Base-by-base conservation (phyloP, 2,329 filamentous ascomycete species). In the Leptosphaerulina australis region DNA sequence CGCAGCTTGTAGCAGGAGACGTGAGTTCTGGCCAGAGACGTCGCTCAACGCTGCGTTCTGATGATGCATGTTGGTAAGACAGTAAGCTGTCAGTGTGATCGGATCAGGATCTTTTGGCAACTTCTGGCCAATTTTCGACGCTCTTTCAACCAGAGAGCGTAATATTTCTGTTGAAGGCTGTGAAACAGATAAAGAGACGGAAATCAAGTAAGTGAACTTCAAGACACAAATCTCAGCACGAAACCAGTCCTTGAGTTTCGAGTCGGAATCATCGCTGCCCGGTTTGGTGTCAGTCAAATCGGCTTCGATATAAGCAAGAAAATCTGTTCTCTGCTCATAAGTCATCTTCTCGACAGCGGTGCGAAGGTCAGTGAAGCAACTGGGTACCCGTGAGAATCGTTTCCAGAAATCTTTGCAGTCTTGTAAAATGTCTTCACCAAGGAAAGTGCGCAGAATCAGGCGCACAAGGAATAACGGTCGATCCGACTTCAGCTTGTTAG, bases 311-410 rank as follows among this genome's bases (percentile, higher is more conserved):
- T 53, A 34, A 4, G 9, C 17, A 3, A 56, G 55, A 51, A 70
- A 63, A 1, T 53, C 25, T 14, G 20, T 35, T 33, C 59, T 47
- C 12, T 64, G 29, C n/a, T 55, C 41, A 10, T 37, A 20, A 5
- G 41, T 30, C 25, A 69, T 24, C 18, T 36, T 33, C 33, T 63
- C 50, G 1, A 71, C 56, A 33, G 63, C 62, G 4, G 30, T 60
- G 17, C 59, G 56, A 3, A 72, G 54, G 39, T 72, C 70, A 7
- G 53, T 46, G 34, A 67, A 72, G 49, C 68, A 70, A 15, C 46
- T 57, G 3, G 58, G 57, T 9, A 60, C 46, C 12, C 43, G 51
- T 7, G 54, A 57, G 34, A 64, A 56, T 1, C 59, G 35, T 17
- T 55, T 22, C 58, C 61, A 70, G 36, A 64, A 71, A 1, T 51